phyloP scores from a whole-genome alignment of 2,329 filamentous ascomycete genomes.

The Parastagonospora nodorum region DNA sequence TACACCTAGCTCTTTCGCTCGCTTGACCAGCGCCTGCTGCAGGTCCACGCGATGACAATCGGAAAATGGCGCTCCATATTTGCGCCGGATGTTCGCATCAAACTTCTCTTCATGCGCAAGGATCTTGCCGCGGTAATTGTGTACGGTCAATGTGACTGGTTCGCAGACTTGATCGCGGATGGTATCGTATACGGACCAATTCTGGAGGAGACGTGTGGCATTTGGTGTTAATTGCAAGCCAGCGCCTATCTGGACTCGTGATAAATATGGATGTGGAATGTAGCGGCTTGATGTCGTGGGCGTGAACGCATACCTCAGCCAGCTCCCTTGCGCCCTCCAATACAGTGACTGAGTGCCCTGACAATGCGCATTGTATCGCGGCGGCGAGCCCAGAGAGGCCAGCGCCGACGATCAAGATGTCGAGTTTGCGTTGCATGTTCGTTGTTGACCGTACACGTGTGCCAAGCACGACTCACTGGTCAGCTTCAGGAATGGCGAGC shows the following conservation, averaged over 20 bases:
- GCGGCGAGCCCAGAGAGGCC: conserved; percentile 49
- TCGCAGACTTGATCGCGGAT: conserved; percentile 47
- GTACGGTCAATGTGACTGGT: conserved; percentile 58
- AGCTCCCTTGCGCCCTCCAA: conserved; percentile 25
- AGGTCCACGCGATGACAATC: conserved; percentile 67
- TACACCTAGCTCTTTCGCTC: conserved; percentile 61
- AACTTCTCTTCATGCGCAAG: conserved; percentile 60
- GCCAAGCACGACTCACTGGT: no score
- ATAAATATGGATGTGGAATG: no score
- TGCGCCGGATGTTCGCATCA: conserved; percentile 56
- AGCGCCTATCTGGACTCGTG: no score
- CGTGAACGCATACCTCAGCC: conserved; percentile 38
- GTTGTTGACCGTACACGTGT: no score
- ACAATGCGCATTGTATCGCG: conserved; percentile 49
- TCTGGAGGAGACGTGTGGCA: no score
- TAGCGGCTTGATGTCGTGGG: no score
- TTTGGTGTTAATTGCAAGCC: no score
- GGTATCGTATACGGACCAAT: conserved; percentile 15
- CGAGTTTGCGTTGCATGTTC: no score
- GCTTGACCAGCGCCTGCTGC: conserved; percentile 58
- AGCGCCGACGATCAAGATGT: conserved; percentile 42
- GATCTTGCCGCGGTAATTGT: conserved; percentile 57
- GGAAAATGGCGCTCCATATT: conserved; percentile 63
- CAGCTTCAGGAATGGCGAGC: no score
- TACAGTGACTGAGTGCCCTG: conserved; percentile 19